These are phyloP conservation scores for Anastatica hierochuntica DNA, from an alignment of 345 rosid genomes.

Conservation along the genomic window DNA sequence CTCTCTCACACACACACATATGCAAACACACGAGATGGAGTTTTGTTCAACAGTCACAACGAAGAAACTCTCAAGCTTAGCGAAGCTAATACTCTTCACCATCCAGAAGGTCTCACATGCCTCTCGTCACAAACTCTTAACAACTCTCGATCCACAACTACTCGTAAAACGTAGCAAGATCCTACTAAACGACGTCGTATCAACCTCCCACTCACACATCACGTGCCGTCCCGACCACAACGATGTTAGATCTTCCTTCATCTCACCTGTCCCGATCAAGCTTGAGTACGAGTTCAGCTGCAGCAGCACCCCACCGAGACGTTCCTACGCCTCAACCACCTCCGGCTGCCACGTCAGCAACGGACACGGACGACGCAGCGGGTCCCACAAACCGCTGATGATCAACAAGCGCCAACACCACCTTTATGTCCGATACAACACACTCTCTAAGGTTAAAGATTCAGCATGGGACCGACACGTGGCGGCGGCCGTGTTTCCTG, in stretches of 20 bases:
- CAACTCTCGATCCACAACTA: slow-evolving; percentile 18
- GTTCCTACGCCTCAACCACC: slow-evolving; percentile 21
- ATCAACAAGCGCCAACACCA: slow-evolving; percentile 23
- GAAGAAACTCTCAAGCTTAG: slow-evolving; percentile 24
- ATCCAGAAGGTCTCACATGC: slow-evolving; percentile 25
- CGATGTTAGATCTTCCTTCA: slow-evolving; percentile 44
- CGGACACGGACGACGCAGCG: too few relatives aligned
- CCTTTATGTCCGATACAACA: slow-evolving; percentile 15
- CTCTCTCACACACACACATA: too few relatives aligned
- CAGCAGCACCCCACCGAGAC: slow-evolving; percentile 76
- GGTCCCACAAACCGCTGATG: slow-evolving; percentile 21
- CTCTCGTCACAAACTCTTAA: slow-evolving; percentile 24
- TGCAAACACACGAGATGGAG: slow-evolving; percentile 21
- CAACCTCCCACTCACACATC: slow-evolving; percentile 39
- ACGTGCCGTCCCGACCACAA: slow-evolving; percentile 54
- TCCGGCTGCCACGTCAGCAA: slow-evolving; percentile 19
- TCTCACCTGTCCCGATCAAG: slow-evolving; percentile 48
- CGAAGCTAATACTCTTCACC: too few relatives aligned
- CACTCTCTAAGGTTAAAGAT: slow-evolving; percentile 14
- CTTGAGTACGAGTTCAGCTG: slow-evolving; percentile 90
- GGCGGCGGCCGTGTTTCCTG: slow-evolving; percentile 35
- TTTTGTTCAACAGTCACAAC: slow-evolving; percentile 26
- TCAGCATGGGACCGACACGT: slow-evolving; percentile 26
- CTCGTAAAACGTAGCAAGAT: slow-evolving; percentile 27
- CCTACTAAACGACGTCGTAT: slow-evolving; percentile 27